Evolutionary conservation across 1,284 basidiomycete species (phyloP), one percentile per base, ranked within the genome.

Genomic region (Cutaneotrichosporon sp.): DNA sequence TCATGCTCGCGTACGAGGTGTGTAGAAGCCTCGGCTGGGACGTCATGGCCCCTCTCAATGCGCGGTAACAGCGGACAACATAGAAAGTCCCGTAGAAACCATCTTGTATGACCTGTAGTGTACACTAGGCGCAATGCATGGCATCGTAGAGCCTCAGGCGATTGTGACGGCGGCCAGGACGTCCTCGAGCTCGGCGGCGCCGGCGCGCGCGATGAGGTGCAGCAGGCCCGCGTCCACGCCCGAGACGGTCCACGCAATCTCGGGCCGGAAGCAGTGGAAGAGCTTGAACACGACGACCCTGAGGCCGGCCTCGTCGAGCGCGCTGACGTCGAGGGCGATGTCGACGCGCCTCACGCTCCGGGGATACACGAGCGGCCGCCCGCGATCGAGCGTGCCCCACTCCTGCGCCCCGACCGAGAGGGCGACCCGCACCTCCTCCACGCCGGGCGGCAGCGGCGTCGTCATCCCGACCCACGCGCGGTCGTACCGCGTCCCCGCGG

Each of bases 1-100:
- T 98, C 27, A 77, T 81, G 64, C 52, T 77, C 43, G 79, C 80
- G n/a, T 84, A 80, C 67, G 75, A 80, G 52, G 59, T 81, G 13
- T 82, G 82, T 18, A 77, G 74, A 5, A 27, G 25, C 13, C 25
- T 50, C 8, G 47, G 47, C 13, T 9, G 47, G 25, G 47, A 50
- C 18, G 47, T 50, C 25, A 31, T 50, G 47, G 47, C 47, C 14
- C 22, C 46, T 16, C 16, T 11, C 34, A 36, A 4, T 5, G 29
- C 34, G 6, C 34, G 34, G 11, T 36, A 36, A 36, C 34, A 11
- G n/a, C n/a, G n/a, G 34, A 18, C 7, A 18, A 3, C 18, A 14
- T 13, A 36, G 3, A 42, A 18, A 42, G 38, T 18, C 11, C 18
- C 38, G 38, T 42, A 42, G 38, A 29, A 29, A n/a, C n/a, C 29